Evolutionary conservation across 2,329 filamentous ascomycete genomes (phyloP), one percentile per base, ranked within the genome.

Genomic region (Aspergillus bombycis): DNA sequence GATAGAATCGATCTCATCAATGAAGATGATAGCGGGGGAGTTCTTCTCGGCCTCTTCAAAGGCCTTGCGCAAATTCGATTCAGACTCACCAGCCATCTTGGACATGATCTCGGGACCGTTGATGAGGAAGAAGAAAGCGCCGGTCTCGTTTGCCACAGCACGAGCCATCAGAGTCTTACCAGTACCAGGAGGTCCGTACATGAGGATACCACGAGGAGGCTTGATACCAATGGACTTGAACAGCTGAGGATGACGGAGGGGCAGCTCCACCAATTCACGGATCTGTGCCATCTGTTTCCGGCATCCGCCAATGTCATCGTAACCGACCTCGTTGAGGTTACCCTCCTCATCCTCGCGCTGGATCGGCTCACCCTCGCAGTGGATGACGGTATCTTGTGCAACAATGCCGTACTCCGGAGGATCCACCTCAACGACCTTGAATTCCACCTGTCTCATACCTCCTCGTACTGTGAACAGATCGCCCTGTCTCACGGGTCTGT

Each of bases 201-300:
- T 93, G 77, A 99, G 88, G 76, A 98, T 96, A 89, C 95, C 95
- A 76, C 95, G 93, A 53, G 95, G 95, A 61, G 95, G 95, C 88
- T 99, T 99, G 85, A 99, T 97, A 88, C 95, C 95, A 77, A 99
- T 98, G 46, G 94, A 98, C 87, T 98, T 99, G 91, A 99, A 99
- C 57, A 99, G 91, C 81, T 98, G 95, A 65, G 95, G 95, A 82
- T 99, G 95, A 76, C 95, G 90, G 66, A 99, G 88, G 66, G 95
- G 95, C 71, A 99, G 86, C 86, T 99, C 95, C 69, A 99, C 95
- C 86, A 99, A 89, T 81, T 99, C 95, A 78, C 95, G 92, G 74
- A 99, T 97, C 85, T 99, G 95, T 68, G 95, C 95, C 95, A 99
- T 98, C 84, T 99, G 95, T 85, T 99, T 99, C 77, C 95, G 89